These are phyloP conservation scores for Golubevia pallescens DNA, from an alignment of 1,284 basidiomycete genomes.

Conservation along the genomic window DNA sequence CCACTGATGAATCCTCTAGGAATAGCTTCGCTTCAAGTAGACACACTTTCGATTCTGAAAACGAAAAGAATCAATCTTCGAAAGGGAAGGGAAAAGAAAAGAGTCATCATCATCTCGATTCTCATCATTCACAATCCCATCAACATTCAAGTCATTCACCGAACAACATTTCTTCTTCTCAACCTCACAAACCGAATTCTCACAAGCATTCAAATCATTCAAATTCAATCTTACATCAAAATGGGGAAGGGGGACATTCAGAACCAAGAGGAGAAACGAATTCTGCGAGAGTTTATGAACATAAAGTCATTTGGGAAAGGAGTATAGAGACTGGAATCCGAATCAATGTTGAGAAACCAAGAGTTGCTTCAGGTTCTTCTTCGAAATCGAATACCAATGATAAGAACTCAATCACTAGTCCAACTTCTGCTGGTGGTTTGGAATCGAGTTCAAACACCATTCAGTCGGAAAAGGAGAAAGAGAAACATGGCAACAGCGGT, in stretches of 20 bases:
- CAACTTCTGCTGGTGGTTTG: not conserved
- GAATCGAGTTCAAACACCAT: constrained; percentile 5
- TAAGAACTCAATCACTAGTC: not conserved
- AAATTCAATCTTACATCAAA: too few species aligned
- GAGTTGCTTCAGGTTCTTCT: not conserved
- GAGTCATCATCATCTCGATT: too few species aligned
- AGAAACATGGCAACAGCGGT: not conserved
- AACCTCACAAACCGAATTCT: too few species aligned
- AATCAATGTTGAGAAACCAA: constrained; percentile 26
- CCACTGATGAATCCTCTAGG: not conserved
- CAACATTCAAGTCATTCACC: too few species aligned
- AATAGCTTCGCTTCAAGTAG: not conserved
- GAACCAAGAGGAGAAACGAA: constrained; percentile 40
- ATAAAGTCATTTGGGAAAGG: constrained; percentile 44
- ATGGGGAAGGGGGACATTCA: not conserved
- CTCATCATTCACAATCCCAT: too few species aligned
- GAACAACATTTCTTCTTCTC: too few species aligned
- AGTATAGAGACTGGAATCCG: constrained; percentile 40
- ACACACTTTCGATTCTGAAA: not conserved
- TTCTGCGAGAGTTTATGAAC: constrained; percentile 22
- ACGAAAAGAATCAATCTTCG: too few species aligned
- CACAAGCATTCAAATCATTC: too few species aligned
- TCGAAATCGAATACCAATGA: too few species aligned
- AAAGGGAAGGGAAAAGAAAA: too few species aligned
- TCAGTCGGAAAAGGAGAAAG: constrained; percentile 1